These are phyloP conservation scores for Bretschneidera sinensis DNA, from an alignment of 345 rosid species.

Conservation along the genomic window DNA sequence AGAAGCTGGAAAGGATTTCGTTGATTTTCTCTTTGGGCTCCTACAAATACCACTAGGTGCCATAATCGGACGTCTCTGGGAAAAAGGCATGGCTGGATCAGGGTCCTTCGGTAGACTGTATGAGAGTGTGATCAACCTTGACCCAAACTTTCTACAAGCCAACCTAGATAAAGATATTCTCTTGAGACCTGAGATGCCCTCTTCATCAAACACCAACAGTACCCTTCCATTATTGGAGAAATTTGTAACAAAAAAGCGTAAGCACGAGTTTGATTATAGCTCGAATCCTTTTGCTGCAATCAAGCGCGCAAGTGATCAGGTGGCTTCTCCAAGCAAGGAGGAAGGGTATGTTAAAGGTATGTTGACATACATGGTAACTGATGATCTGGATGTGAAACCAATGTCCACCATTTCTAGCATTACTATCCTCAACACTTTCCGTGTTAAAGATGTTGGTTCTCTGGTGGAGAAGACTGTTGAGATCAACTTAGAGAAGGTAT, in stretches of 20 bases:
- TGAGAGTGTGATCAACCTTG: conserved; percentile 1
- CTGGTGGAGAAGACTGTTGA: conserved; percentile 15
- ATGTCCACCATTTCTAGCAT: conserved; percentile 12
- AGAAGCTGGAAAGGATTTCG: conserved; percentile 27
- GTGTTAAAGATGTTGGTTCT: conserved; percentile 3
- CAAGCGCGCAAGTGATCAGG: no score
- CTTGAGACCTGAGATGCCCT: background rate
- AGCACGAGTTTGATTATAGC: no score
- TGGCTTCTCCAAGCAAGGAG: background rate
- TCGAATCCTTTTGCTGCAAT: background rate
- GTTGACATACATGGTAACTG: conserved; percentile 15
- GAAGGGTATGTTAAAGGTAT: conserved; percentile 11
- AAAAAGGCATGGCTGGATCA: background rate
- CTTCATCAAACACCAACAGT: background rate
- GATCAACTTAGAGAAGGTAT: background rate
- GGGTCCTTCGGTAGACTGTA: background rate
- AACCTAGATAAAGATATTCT: background rate
- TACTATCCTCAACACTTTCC: background rate
- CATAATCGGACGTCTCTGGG: conserved; percentile 11
- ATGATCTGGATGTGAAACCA: conserved; percentile 12
- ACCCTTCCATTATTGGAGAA: background rate
- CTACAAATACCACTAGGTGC: conserved; percentile 23
- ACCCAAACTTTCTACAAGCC: background rate
- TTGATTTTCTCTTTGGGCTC: conserved; percentile 22
- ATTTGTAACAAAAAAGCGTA: background rate